Evolutionary conservation across 352 stramenopile species (phyloP), one percentile per base, ranked within the genome.

Genomic region (Pythium brachiatum): DNA sequence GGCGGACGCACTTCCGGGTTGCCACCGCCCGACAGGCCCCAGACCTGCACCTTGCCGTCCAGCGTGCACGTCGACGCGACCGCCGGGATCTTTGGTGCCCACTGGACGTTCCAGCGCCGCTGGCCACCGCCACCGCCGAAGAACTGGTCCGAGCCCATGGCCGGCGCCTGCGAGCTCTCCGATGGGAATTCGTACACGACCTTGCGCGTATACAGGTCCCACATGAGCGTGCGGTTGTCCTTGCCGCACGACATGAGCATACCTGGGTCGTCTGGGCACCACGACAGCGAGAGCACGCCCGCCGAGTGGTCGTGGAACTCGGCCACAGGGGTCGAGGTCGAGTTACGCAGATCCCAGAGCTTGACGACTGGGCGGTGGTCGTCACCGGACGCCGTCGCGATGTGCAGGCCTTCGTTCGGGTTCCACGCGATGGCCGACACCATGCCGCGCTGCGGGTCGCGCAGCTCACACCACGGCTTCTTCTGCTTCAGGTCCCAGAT

Each of bases 401-500:
- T 90, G 72, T 99, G 96, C 44, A 99, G 81, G 25, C 97, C 97
- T 75, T 99, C 90, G 41, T 95, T 97, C 6, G 97, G 97, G 79
- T 99, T 99, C 97, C 97, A 99, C 1, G 83, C 85, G 26, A 99
- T 80, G 51, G 97, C 92, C 32, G 91, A 96, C 11, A 99, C 84
- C 26, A 90, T 83, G 46, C 83, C 84, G 31, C 90, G 86, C 57
- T 86, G 80, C 13, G 81, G 83, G 69, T 98, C 93, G 41, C 92
- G 92, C 53, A 99, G 72, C 74, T 99, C 92, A 69, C 97, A 99
- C 97, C 97, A 99, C 1, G 96, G 91, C 70, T 98, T 98, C 72
- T 99, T 98, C 65, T 97, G 90, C 63, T 98, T 97, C 12, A 99
- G 76, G 70, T 99, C 97, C 97, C 97, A 99, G 44, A 99, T 92